Evolutionary conservation across 371 early-diverging fungal species (phyloP).

Genomic region (Quaeritorhiza haematococci): DNA sequence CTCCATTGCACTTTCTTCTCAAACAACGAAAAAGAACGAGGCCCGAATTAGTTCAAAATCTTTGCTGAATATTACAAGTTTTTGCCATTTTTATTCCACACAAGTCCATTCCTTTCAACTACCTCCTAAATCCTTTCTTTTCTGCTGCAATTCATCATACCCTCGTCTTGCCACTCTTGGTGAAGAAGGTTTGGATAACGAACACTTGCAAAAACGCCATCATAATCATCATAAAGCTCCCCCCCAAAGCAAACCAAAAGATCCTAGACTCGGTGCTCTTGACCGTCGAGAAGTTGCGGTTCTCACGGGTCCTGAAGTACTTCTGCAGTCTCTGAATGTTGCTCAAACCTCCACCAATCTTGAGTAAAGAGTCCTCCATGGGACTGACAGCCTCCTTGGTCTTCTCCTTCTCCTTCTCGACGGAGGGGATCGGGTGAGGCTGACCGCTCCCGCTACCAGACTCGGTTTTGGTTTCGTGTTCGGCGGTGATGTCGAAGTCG

Average conservation of each 20-base stretch:
- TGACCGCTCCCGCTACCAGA: not conserved
- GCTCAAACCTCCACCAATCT: conserved; percentile 15
- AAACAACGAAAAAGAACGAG: too few relatives aligned
- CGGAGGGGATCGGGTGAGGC: not conserved
- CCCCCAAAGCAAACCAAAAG: conserved; percentile 80
- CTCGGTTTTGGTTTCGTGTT: conserved; percentile 59
- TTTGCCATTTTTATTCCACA: too few relatives aligned
- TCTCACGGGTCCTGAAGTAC: conserved; percentile 80
- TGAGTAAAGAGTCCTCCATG: not conserved
- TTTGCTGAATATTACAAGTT: too few relatives aligned
- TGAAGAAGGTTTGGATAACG: conserved; percentile 51
- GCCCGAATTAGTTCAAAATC: too few relatives aligned
- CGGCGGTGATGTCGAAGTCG: conserved; percentile 84
- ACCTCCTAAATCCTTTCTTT: too few relatives aligned
- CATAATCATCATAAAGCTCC: conserved; percentile 66
- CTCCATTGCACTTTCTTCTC: too few relatives aligned
- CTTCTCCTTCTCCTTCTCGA: conserved; percentile 24
- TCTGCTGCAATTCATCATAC: too few relatives aligned
- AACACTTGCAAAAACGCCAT: conserved; percentile 85
- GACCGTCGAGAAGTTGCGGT: conserved; percentile 83
- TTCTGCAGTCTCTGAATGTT: conserved; percentile 71
- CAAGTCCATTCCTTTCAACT: too few relatives aligned
- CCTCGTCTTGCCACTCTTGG: conserved; percentile 15
- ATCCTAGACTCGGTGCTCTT: conserved; percentile 74
- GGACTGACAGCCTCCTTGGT: conserved; percentile 8